Conservation (phyloP, 2,329 filamentous ascomycete genomes). For the Aspergillus sclerotialis region DNA sequence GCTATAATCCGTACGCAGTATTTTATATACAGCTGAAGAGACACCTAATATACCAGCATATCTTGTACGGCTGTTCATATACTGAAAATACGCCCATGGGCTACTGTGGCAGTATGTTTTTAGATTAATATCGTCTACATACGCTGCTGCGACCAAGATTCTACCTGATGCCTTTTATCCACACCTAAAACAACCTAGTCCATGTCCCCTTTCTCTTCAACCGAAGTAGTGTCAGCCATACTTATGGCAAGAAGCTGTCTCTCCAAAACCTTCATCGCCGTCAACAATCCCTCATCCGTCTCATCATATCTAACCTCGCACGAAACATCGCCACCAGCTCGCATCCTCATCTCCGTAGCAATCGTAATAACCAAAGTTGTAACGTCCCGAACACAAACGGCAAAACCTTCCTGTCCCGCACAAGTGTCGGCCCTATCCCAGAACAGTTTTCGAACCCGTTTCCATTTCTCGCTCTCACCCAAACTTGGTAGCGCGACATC, state of each 20-base stretch:
- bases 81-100: no score
- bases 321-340: background rate
- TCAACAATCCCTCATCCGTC: background rate
- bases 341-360: conserved; percentile 1
- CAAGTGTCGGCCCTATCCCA: background rate
- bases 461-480: background rate
- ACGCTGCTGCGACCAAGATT: no score
- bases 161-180: no score
- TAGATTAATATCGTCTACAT: no score
- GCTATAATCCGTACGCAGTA: no score
- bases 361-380: conserved; percentile 1
- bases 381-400: background rate
- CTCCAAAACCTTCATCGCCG: background rate
- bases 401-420: background rate
- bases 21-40: no score
- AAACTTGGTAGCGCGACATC: background rate
- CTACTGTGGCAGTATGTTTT: no score
- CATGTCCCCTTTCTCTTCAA: no score
- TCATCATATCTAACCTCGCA: conserved; percentile 1
- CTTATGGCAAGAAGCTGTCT: conserved; percentile 3
- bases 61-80: no score
- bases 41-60: no score
- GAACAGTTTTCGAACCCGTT: background rate
- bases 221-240: no score
- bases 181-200: no score